Conservation (phyloP, 257 asterid genomes). For the Solanum piurae region DNA sequence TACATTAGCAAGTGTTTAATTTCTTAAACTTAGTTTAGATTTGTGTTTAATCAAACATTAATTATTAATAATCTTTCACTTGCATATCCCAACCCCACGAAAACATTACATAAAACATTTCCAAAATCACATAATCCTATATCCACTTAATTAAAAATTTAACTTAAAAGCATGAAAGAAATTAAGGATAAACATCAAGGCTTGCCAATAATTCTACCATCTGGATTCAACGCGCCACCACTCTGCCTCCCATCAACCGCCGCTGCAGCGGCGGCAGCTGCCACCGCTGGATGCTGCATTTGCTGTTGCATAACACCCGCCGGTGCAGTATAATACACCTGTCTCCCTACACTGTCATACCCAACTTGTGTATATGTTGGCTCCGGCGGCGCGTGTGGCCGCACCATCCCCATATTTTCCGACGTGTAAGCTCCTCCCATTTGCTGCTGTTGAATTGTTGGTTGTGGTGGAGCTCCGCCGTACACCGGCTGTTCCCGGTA, state of each 20-base stretch:
- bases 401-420: conserved; percentile 9
- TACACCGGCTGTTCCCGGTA: conserved; percentile 27
- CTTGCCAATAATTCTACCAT: conserved; percentile 13
- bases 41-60: not conserved
- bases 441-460: conserved; percentile 9
- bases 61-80: not conserved
- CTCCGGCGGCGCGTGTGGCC: conserved; percentile 3
- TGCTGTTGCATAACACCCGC: conserved; percentile 10
- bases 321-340: conserved; percentile 15
- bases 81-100: not conserved
- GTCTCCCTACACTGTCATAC: conserved; percentile 23
- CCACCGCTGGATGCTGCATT: conserved; percentile 4
- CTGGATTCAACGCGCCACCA: conserved; percentile 9
- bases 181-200: not conserved
- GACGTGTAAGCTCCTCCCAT: conserved; percentile 18
- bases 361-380: conserved; percentile 20
- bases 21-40: not conserved
- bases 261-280: not conserved
- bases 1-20: not conserved
- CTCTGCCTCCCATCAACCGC: conserved; percentile 8
- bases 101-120: not conserved
- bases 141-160: not conserved
- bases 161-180: not conserved
- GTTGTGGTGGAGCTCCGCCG: conserved; percentile 11
- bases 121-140: not conserved